These are phyloP conservation scores for Ceratorhiza oryzae-sativae DNA, from an alignment of 1,284 basidiomycete genomes.

Conservation along the genomic window DNA sequence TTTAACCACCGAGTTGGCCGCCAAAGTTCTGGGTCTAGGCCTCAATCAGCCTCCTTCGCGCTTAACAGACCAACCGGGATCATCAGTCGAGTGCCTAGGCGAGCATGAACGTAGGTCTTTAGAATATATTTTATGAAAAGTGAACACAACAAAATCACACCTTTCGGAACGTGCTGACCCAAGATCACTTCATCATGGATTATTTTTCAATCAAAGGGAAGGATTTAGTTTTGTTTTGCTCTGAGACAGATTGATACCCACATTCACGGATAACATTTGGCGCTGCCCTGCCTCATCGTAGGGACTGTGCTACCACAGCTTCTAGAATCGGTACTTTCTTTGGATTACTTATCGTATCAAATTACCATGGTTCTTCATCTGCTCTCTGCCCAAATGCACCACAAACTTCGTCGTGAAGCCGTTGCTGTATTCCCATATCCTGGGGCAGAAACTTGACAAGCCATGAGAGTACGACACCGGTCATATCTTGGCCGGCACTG, in stretches of 20 bases:
- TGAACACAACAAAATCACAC: no score
- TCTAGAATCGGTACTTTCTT: slow-evolving; percentile 21
- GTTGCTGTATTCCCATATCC: slow-evolving; percentile 23
- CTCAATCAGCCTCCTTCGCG: slow-evolving; percentile 19
- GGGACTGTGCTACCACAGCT: slow-evolving; percentile 30
- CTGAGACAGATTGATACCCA: background rate
- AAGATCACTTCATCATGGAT: slow-evolving; percentile 17
- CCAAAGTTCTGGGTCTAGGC: slow-evolving; percentile 12
- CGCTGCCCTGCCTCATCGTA: slow-evolving; percentile 9
- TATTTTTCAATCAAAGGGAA: background rate
- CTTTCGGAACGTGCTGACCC: slow-evolving; percentile 10
- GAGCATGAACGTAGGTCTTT: no score
- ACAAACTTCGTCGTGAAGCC: slow-evolving; percentile 28
- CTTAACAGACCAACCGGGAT: background rate
- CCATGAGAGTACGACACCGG: slow-evolving; percentile 8
- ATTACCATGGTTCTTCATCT: background rate
- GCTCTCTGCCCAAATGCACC: background rate
- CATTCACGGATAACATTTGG: background rate
- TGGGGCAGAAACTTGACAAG: slow-evolving; percentile 17
- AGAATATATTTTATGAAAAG: no score
- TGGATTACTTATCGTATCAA: background rate
- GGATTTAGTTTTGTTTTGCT: background rate
- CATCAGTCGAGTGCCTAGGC: background rate
- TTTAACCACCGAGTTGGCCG: slow-evolving; percentile 26
- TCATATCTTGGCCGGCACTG: slow-evolving; percentile 29